These are phyloP conservation scores for Cryoendolithus antarcticus DNA, from an alignment of 2,329 filamentous ascomycete genomes.

Conservation along the genomic window DNA sequence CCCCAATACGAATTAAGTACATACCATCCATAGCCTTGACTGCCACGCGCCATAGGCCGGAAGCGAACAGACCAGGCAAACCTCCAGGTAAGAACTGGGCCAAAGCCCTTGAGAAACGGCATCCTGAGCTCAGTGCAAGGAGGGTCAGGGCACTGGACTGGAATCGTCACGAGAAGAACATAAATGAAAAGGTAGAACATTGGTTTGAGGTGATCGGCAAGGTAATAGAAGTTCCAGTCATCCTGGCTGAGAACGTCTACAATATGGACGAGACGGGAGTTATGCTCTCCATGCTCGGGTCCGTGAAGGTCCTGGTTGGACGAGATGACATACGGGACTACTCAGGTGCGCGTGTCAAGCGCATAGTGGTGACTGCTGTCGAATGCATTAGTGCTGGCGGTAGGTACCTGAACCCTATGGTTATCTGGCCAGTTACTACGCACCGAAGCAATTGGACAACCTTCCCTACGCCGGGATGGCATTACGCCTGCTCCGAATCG, in stretches of 20 bases:
- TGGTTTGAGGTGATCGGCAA: slow-evolving; percentile 22
- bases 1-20: slow-evolving; percentile 9
- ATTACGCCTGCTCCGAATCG: slow-evolving; percentile 2
- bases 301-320: slow-evolving; percentile 23
- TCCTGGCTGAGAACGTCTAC: slow-evolving; percentile 22
- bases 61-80: slow-evolving; percentile 4
- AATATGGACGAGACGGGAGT: slow-evolving; percentile 27
- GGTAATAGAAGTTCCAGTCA: slow-evolving; percentile 13
- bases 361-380: slow-evolving; percentile 16
- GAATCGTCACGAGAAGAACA: slow-evolving; percentile 17
- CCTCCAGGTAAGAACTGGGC: slow-evolving; percentile 11
- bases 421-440: slow-evolving; percentile 19
- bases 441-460: slow-evolving; percentile 18
- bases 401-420: slow-evolving; percentile 15
- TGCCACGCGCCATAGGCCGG: slow-evolving; percentile 5
- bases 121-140: slow-evolving; percentile 15
- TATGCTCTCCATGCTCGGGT: slow-evolving; percentile 17
- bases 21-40: slow-evolving; percentile 7
- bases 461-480: slow-evolving; percentile 18
- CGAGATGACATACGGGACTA: slow-evolving; percentile 15
- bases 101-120: slow-evolving; percentile 11
- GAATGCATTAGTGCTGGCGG: slow-evolving; percentile 17
- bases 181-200: slow-evolving; percentile 20
- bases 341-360: slow-evolving; percentile 16
- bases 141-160: slow-evolving; percentile 16